These are phyloP conservation scores for Hawksworthiomyces lignivorus DNA, from an alignment of 2,329 filamentous ascomycete species.

Conservation along the genomic window DNA sequence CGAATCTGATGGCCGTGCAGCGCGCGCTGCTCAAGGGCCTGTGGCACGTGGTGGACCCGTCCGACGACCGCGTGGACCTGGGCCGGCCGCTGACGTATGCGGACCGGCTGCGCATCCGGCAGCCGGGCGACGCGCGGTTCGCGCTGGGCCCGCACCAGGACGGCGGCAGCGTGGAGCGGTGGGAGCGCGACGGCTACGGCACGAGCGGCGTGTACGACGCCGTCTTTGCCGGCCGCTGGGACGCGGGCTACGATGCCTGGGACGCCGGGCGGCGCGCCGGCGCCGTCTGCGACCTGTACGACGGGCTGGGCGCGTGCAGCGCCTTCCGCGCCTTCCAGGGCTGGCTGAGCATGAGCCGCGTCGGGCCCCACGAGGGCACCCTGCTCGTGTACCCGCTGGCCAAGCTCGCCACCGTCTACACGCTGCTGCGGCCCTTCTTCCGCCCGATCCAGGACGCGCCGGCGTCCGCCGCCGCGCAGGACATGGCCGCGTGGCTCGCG, in stretches of 20 bases:
- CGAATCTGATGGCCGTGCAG: slow-evolving; percentile 55
- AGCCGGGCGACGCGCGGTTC: slow-evolving; percentile 63
- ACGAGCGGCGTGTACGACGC: slow-evolving; percentile 60
- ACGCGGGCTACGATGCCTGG: slow-evolving; percentile 75
- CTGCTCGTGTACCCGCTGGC: slow-evolving; percentile 75
- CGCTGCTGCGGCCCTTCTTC: slow-evolving; percentile 80
- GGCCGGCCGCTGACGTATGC: slow-evolving; percentile 57
- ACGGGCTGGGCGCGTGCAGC: slow-evolving; percentile 71
- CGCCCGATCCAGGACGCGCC: slow-evolving; percentile 31
- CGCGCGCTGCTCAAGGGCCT: slow-evolving; percentile 51
- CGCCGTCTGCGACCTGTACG: slow-evolving; percentile 67
- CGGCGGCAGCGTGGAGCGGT: slow-evolving; percentile 66
- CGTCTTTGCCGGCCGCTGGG: slow-evolving; percentile 70
- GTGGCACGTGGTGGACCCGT: slow-evolving; percentile 43
- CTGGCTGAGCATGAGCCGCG: slow-evolving; percentile 75
- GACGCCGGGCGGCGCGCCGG: slow-evolving; percentile 62
- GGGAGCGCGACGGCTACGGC: slow-evolving; percentile 64
- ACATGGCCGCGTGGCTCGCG: slow-evolving; percentile 33
- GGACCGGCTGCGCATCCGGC: slow-evolving; percentile 63
- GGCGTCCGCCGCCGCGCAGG: background rate
- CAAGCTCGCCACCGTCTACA: slow-evolving; percentile 68
- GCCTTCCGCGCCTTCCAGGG: slow-evolving; percentile 88
- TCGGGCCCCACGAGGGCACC: slow-evolving; percentile 67
- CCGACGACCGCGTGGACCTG: slow-evolving; percentile 6
- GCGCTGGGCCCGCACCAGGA: slow-evolving; percentile 67